Conservation (phyloP, 1,139 yeast genomes). For the Fermentozyma sake region DNA sequence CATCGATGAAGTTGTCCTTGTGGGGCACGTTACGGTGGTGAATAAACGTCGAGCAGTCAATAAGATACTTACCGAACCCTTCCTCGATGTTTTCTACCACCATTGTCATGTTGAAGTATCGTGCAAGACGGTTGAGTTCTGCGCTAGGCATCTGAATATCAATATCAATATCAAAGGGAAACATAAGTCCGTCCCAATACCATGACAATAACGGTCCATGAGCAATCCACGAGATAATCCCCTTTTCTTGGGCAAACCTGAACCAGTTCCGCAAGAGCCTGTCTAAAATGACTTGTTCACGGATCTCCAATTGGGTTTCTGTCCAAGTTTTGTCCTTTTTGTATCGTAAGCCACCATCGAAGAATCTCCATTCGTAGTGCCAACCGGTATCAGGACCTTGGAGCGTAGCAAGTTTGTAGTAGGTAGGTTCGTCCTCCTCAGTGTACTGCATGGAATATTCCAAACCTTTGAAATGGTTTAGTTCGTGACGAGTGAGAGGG, state of each 20-base stretch:
- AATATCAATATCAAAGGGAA: slow-evolving; percentile 13
- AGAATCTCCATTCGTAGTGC: slow-evolving; percentile 41
- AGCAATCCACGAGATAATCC: slow-evolving; percentile 26
- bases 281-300: slow-evolving; percentile 24
- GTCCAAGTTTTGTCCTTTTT: slow-evolving; percentile 23
- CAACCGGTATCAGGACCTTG: slow-evolving; percentile 29
- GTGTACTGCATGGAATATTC: slow-evolving; percentile 15
- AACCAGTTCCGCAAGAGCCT: slow-evolving; percentile 20
- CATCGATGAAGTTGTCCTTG: slow-evolving; percentile 11
- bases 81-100: slow-evolving; percentile 11
- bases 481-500: slow-evolving; percentile 13
- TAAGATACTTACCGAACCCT: slow-evolving; percentile 11
- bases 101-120: slow-evolving; percentile 10
- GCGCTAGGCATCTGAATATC: slow-evolving; percentile 12
- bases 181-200: slow-evolving; percentile 20
- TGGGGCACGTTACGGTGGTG: slow-evolving; percentile 9
- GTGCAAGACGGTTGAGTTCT: slow-evolving; percentile 9
- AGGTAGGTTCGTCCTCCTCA: slow-evolving; percentile 20
- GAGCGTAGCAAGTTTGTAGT: slow-evolving; percentile 33
- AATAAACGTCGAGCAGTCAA: slow-evolving; percentile 11
- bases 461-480: slow-evolving; percentile 22
- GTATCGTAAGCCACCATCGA: slow-evolving; percentile 31
- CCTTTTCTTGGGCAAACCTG: slow-evolving; percentile 26
- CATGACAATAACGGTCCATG: slow-evolving; percentile 28
- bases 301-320: slow-evolving; percentile 17